Base-by-base conservation (phyloP, 73 alveolate species). In the Tetrahymena borealis region DNA sequence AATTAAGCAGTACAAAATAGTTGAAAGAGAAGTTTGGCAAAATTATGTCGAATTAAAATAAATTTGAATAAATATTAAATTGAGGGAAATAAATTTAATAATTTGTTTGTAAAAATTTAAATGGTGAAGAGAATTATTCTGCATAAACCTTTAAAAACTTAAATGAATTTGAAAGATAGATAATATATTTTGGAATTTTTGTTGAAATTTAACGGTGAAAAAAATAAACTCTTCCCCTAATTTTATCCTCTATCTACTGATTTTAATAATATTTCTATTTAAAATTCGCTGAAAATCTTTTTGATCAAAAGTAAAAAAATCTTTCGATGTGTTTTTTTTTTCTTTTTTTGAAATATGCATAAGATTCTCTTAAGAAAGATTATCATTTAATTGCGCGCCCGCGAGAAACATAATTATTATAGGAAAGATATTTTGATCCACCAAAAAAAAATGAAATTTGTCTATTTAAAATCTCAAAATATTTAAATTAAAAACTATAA, bases 371-470 rank as follows among this genome's bases (percentile, higher is more conserved):
- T 24, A 60, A 35, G n/a, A 24, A 60, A 60, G n/a, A n/a, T n/a
- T 60, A 60, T 60, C n/a, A 60, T 60, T 35, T n/a, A 60, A 60
- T 60, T 60, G 85, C 85, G 85, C 85, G 85, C 85, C 85, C 85
- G 85, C 85, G 85, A 60, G 85, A 60, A 60, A 60, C n/a, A 6
- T 60, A 60, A 60, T 60, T 60, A 60, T 60, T 60, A 60, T 60
- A 60, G 28, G 85, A 60, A 60, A 60, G 85, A 60, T 60, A 60
- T 60, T 60, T 60, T 24, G 85, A 60, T 60, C 85, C 85, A 60
- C 85, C 85, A 24, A 60, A 60, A 60, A 60, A 41, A 60, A 60
- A 60, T 60, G 85, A 60, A 60, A 60, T 60, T 60, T 60, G 38
- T 24, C n/a, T 60, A 24, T 35, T 32, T 60, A 24, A 60, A 60